Conservation (phyloP, 139 green algal species). For the Prasinococcaceae sp. region DNA sequence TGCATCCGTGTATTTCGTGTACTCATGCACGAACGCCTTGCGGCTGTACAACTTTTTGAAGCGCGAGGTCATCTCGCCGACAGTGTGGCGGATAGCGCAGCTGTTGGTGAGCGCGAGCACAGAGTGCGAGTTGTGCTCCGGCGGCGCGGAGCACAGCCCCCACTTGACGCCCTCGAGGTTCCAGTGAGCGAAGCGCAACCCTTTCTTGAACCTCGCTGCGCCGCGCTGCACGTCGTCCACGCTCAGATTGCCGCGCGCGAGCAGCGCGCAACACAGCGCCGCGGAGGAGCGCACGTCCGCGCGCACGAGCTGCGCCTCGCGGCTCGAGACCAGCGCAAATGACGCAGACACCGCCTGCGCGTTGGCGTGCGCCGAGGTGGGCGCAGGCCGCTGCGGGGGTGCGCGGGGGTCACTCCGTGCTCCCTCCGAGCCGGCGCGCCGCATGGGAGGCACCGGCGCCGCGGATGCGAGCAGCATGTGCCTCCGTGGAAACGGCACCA, state of each 20-base stretch:
- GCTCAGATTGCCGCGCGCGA: conserved; percentile 38
- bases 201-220: conserved; percentile 36
- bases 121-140: conserved; percentile 42
- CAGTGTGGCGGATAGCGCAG: conserved; percentile 42
- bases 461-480: conserved; percentile 62
- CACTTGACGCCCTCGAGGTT: conserved; percentile 37
- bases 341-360: neutral
- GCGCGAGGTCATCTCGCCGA: conserved; percentile 37
- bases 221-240: conserved; percentile 52
- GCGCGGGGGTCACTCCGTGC: neutral
- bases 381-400: neutral
- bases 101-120: conserved; percentile 61
- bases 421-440: neutral
- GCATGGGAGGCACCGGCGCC: conserved; percentile 28
- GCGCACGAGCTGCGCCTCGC: conserved; percentile 45
- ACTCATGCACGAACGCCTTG: conserved; percentile 55
- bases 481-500: conserved; percentile 46
- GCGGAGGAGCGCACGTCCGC: conserved; percentile 38
- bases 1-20: conserved; percentile 51
- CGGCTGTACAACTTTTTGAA: conserved; percentile 42
- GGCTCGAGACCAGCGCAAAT: conserved; percentile 52
- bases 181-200: conserved; percentile 54
- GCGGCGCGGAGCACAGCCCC: conserved; percentile 22
- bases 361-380: neutral
- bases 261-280: conserved; percentile 52